phyloP scores from a whole-genome alignment of 768 basidiomycete species.

The Amanita subjunquillea region DNA sequence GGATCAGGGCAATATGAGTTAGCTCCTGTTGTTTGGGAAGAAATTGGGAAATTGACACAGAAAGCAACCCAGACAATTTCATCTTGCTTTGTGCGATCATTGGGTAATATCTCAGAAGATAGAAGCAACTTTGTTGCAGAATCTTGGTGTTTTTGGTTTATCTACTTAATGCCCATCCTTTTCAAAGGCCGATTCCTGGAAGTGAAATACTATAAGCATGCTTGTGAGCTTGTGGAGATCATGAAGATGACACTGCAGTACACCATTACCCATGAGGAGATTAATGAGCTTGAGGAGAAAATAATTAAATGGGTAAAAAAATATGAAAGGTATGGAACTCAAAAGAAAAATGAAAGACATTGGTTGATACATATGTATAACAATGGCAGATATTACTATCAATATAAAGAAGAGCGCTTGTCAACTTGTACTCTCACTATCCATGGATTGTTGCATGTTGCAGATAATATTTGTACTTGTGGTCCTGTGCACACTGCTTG shows the following conservation, averaged over 20 bases:
- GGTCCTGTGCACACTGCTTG: slow-evolving; percentile 25
- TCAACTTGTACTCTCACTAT: slow-evolving; percentile 20
- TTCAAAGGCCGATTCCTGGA: neutral
- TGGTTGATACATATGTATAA: neutral
- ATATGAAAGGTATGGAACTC: neutral
- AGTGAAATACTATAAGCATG: neutral
- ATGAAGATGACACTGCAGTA: neutral
- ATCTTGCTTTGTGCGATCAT: slow-evolving; percentile 15
- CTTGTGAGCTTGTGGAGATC: neutral
- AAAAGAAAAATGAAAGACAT: neutral
- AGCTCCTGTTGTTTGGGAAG: slow-evolving; percentile 16
- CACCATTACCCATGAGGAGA: slow-evolving; percentile 6
- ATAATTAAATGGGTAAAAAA: neutral
- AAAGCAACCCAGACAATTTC: slow-evolving; percentile 19
- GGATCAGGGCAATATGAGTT: slow-evolving; percentile 16
- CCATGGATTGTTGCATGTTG: slow-evolving; percentile 23
- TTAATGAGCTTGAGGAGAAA: neutral
- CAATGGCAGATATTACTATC: slow-evolving; percentile 2
- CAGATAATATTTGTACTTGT: slow-evolving; percentile 17
- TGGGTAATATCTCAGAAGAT: slow-evolving; percentile 17
- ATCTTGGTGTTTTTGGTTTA: slow-evolving; percentile 18
- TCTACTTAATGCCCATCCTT: slow-evolving; percentile 17
- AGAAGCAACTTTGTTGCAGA: slow-evolving; percentile 18
- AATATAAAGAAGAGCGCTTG: slow-evolving; percentile 16
- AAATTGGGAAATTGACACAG: slow-evolving; percentile 19